These are phyloP conservation scores for Eimeria sp. DNA, from an alignment of 169 alveolate genomes.

Conservation along the genomic window DNA sequence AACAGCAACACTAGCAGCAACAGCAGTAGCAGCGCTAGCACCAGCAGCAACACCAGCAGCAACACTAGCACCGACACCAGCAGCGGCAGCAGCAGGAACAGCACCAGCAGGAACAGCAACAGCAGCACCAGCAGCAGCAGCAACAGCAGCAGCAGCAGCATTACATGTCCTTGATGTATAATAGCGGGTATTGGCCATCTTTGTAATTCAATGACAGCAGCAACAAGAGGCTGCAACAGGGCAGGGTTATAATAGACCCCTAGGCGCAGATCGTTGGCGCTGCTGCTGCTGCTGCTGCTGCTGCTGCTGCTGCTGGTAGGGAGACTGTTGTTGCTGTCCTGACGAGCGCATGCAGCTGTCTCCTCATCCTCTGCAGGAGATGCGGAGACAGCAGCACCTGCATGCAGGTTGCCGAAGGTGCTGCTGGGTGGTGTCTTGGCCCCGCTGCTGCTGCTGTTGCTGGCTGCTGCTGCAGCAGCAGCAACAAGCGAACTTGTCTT, in stretches of 20 bases:
- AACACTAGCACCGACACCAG: background rate
- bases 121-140: background rate
- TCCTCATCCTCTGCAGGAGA: conserved; percentile 23
- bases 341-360: background rate
- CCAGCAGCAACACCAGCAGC: no score
- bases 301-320: background rate
- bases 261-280: conserved; percentile 22
- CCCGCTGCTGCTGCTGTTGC: conserved; percentile 49
- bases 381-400: conserved; percentile 29
- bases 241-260: conserved; percentile 54
- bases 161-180: conserved; percentile 64
- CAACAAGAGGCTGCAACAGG: conserved; percentile 13
- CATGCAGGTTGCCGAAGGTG: background rate
- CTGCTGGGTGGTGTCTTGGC: background rate
- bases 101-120: no score
- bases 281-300: conserved; percentile 49
- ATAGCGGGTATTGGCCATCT: conserved; percentile 71
- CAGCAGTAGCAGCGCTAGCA: background rate
- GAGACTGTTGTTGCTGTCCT: conserved; percentile 45
- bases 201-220: conserved; percentile 54
- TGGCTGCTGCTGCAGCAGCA: background rate
- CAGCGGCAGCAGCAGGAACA: background rate
- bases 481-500: conserved; percentile 30
- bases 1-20: background rate
- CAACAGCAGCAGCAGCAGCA: background rate